Evolutionary conservation across 768 basidiomycete species (phyloP).

Genomic region (Sistotremastrum niveocremeum): DNA sequence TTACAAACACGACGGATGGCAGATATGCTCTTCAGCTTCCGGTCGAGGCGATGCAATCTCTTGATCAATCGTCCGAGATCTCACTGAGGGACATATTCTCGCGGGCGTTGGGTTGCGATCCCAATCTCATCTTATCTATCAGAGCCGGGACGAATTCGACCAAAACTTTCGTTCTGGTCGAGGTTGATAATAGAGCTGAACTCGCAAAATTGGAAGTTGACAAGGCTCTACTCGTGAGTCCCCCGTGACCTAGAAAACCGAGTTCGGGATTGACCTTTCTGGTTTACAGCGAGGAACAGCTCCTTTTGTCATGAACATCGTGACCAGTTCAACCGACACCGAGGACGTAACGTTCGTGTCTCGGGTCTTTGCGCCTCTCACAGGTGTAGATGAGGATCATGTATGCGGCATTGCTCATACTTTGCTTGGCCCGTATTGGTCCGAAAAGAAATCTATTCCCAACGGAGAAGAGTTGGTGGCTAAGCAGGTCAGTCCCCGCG

Average conservation of each 20-base stretch:
- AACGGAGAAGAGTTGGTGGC: constrained; percentile 25
- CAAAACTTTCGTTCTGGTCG: not conserved
- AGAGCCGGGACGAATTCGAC: not conserved
- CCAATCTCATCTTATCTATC: not conserved
- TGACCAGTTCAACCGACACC: constrained; percentile 25
- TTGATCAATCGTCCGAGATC: too few relatives aligned
- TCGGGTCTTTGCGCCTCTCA: constrained; percentile 33
- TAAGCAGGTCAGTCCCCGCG: constrained; percentile 37
- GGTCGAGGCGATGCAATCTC: too few relatives aligned
- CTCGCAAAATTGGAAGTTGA: not conserved
- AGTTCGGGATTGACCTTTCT: too few relatives aligned
- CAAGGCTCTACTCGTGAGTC: not conserved
- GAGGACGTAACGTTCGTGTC: constrained; percentile 29
- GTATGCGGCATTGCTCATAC: constrained; percentile 45
- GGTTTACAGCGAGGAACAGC: too few relatives aligned
- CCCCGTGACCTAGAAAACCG: not conserved
- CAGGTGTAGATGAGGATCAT: constrained; percentile 28
- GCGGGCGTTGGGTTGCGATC: not conserved
- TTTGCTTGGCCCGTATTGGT: constrained; percentile 37
- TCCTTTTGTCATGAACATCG: constrained; percentile 16
- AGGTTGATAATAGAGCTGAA: not conserved
- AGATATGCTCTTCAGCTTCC: too few relatives aligned
- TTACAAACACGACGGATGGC: too few relatives aligned
- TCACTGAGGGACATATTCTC: not conserved
- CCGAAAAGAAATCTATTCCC: constrained; percentile 19